phyloP scores from a whole-genome alignment of 164 flowering plant genomes.

The Tetracentron sinense region DNA sequence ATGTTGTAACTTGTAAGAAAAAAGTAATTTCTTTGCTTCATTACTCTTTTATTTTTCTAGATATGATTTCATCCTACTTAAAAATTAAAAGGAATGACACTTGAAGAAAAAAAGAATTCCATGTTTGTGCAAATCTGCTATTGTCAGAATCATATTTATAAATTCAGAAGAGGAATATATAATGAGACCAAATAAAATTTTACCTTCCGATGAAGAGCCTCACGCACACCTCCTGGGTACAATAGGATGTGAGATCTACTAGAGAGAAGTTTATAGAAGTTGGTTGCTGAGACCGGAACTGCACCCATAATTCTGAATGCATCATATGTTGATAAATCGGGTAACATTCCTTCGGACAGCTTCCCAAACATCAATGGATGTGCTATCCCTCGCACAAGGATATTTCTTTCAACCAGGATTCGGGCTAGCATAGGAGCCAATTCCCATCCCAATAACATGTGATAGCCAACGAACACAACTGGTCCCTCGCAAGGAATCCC shows the following conservation, averaged over 20 bases:
- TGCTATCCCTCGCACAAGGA: conserved; percentile 54
- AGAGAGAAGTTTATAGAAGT: conserved; percentile 49
- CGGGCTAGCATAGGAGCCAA: conserved; percentile 37
- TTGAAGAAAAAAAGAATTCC: too few relatives aligned
- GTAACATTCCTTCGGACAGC: conserved; percentile 27
- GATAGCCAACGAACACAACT: conserved; percentile 67
- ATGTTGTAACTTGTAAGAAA: too few relatives aligned
- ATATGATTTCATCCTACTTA: too few relatives aligned
- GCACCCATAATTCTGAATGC: conserved; percentile 56
- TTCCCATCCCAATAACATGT: conserved; percentile 70
- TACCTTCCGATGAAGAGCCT: conserved; percentile 80
- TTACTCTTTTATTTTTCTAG: too few relatives aligned
- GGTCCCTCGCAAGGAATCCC: conserved; percentile 80
- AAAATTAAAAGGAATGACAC: too few relatives aligned
- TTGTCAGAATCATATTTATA: neutral
- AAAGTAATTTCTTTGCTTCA: too few relatives aligned
- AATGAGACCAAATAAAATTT: conserved; percentile 2
- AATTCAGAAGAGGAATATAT: neutral
- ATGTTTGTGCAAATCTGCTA: neutral
- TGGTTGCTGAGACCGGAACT: conserved; percentile 56
- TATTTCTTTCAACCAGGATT: conserved; percentile 41
- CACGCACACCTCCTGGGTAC: conserved; percentile 74
- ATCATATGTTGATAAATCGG: conserved; percentile 35
- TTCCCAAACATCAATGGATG: conserved; percentile 54
- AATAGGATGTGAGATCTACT: conserved; percentile 51